A percentile compares a stretch with the other conserved stretches of the same genome.
Conservation (phyloP, 2,329 filamentous ascomycete species). For the Talaromyces sp. region DNA sequence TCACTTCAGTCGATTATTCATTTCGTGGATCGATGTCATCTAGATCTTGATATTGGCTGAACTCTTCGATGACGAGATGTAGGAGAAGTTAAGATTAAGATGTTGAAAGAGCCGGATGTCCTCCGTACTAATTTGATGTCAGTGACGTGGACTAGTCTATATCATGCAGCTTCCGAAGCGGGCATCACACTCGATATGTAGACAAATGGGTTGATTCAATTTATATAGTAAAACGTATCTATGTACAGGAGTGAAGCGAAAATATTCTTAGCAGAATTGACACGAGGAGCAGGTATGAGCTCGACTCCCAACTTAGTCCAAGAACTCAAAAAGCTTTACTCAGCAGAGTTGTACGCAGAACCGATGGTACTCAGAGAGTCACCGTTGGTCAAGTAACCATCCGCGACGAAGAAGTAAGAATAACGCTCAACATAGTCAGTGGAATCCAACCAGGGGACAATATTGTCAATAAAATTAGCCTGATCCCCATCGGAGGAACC, state of each 20-base stretch:
- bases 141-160: background rate
- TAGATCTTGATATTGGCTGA: background rate
- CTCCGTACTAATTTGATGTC: background rate
- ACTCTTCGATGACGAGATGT: too few species aligned
- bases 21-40: background rate
- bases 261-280: background rate
- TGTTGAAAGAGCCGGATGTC: too few species aligned
- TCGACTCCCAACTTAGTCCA: background rate
- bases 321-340: background rate
- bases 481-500: constrained; percentile 21
- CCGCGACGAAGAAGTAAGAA: constrained; percentile 37
- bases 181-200: background rate
- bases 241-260: background rate
- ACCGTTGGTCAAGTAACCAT: constrained; percentile 31
- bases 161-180: background rate
- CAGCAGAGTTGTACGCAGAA: constrained; percentile 22
- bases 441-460: constrained; percentile 36
- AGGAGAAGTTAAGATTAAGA: too few species aligned
- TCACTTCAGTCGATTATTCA: background rate
- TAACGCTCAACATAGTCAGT: constrained; percentile 38
- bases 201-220: background rate
- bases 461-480: constrained; percentile 34
- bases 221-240: background rate
- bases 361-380: constrained; percentile 26
- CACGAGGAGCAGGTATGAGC: background rate